Base-by-base conservation (phyloP, 2,329 filamentous ascomycete genomes). In the Fusarium siculi region DNA sequence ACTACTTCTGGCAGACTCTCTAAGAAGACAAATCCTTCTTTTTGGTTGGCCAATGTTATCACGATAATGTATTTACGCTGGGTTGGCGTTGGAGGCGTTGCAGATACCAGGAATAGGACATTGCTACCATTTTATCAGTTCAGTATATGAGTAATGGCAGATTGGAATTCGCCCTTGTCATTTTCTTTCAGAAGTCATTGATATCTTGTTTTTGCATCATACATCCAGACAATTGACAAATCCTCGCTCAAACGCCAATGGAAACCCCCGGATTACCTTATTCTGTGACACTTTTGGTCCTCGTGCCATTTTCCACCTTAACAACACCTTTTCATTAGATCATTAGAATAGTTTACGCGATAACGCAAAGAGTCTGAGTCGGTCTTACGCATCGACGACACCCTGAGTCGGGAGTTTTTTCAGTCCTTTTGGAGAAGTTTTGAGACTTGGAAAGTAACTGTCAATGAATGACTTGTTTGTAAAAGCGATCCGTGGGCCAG, bases 1-100 rank as follows among this genome's bases (percentile, higher is more conserved):
- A 97, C 78, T 97, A 97, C 81, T 97, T 98, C 80, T 99, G 96
- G 96, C 89, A 94, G 78, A 96, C 91, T 36, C 86, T 98, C 81
- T 97, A 67, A 76, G 47, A n/a, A 34, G 30, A 18, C 7, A 14
- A n/a, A 30, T 23, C 2, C 18, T 23, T 34, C 25, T 18, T 23
- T 10, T 40, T n/a, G n/a, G 18, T 28, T 30, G 37, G 34, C 25
- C 18, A 46, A 62, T 46, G 39, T 63, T 63, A 53, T 54, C 32
- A 64, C 23, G 64, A 75, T 49, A 56, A 74, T 47, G 64, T 23
- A 66, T 55, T 68, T 52, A 44, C 21, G 25, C 57, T 30, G 40
- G 40, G 40, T 66, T 46, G 67, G 66, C 58, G 65, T 67, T 67
- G 60, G 47, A 39, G 73, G 73, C 70, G 73, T 75, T 73, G 37